These are phyloP conservation scores for Lipomyces spencermartinsiae DNA, from an alignment of 805 yeast species.

Conservation along the genomic window DNA sequence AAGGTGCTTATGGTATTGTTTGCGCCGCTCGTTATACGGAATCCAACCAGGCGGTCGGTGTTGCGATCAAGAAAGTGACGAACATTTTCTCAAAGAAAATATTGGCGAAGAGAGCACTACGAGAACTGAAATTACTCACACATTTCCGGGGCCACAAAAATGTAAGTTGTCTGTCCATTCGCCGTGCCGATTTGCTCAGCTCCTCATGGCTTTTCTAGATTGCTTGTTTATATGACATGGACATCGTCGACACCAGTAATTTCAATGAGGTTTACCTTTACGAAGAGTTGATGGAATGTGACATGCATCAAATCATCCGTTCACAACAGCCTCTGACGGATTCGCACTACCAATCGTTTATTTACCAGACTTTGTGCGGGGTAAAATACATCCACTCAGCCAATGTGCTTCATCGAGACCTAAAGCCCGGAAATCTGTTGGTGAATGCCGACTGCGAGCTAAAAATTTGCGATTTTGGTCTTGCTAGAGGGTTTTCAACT, in stretches of 20 bases:
- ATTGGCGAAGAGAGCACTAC: slow-evolving; percentile 85
- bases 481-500: slow-evolving; percentile 88
- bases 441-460: slow-evolving; percentile 97
- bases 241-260: slow-evolving; percentile 76
- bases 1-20: slow-evolving; percentile 97
- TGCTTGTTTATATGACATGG: slow-evolving; percentile 93
- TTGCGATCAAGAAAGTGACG: slow-evolving; percentile 95
- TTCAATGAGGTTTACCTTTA: slow-evolving; percentile 92
- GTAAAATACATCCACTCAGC: slow-evolving; percentile 88
- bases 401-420: slow-evolving; percentile 90
- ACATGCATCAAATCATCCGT: slow-evolving; percentile 95
- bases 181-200: background rate
- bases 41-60: slow-evolving; percentile 50
- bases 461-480: slow-evolving; percentile 95
- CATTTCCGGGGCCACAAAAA: slow-evolving; percentile 94
- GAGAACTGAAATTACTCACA: slow-evolving; percentile 87
- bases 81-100: slow-evolving; percentile 91
- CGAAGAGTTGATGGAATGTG: slow-evolving; percentile 98
- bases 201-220: slow-evolving; percentile 49
- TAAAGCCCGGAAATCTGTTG: slow-evolving; percentile 90
- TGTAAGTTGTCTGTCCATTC: slow-evolving; percentile 28
- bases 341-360: slow-evolving; percentile 88
- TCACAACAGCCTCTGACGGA: slow-evolving; percentile 94
- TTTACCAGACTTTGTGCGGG: slow-evolving; percentile 91
- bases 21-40: slow-evolving; percentile 81